These are phyloP conservation scores for Monosporascus sp. DNA, from an alignment of 2,329 filamentous ascomycete species.

Conservation along the genomic window DNA sequence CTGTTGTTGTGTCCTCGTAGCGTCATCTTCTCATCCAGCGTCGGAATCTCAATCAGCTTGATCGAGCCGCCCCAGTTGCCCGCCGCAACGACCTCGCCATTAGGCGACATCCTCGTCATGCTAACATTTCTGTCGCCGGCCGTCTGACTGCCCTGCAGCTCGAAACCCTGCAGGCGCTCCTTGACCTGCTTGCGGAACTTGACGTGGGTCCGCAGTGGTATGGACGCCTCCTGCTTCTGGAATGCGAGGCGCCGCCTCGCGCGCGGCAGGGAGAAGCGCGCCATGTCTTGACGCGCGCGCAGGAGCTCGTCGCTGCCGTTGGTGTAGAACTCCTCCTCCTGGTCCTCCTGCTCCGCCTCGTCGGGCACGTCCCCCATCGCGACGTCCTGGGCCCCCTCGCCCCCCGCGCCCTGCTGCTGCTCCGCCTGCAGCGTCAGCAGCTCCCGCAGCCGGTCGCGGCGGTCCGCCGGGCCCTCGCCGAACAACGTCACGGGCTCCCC, in stretches of 20 bases:
- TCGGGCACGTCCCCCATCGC: slow-evolving; percentile 57
- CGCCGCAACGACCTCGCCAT: slow-evolving; percentile 76
- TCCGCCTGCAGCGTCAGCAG: slow-evolving; percentile 71
- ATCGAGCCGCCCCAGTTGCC: slow-evolving; percentile 93
- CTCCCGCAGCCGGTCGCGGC: slow-evolving; percentile 80
- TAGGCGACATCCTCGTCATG: slow-evolving; percentile 86
- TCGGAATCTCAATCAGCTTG: slow-evolving; percentile 79
- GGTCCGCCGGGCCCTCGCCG: slow-evolving; percentile 79
- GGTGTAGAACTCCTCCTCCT: slow-evolving; percentile 94
- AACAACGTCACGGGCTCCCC: slow-evolving; percentile 95
- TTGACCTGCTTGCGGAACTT: slow-evolving; percentile 89
- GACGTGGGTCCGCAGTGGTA: slow-evolving; percentile 83
- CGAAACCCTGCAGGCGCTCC: slow-evolving; percentile 74
- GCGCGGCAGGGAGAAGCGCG: slow-evolving; percentile 75
- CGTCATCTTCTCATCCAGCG: slow-evolving; percentile 68
- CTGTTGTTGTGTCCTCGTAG: slow-evolving; percentile 83
- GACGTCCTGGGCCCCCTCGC: slow-evolving; percentile 50
- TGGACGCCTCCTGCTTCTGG: slow-evolving; percentile 75
- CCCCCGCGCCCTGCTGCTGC: slow-evolving; percentile 35
- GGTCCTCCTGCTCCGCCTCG: slow-evolving; percentile 61
- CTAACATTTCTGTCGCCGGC: slow-evolving; percentile 87
- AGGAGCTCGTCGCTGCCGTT: slow-evolving; percentile 71
- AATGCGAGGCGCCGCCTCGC: slow-evolving; percentile 72
- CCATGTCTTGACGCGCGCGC: slow-evolving; percentile 72
- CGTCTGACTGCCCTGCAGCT: slow-evolving; percentile 89